A percentile compares a stretch with the other conserved stretches of the same genome.
phyloP scores from a whole-genome alignment of 179 eudicot genomes.

The Heliamphora pulchella region DNA sequence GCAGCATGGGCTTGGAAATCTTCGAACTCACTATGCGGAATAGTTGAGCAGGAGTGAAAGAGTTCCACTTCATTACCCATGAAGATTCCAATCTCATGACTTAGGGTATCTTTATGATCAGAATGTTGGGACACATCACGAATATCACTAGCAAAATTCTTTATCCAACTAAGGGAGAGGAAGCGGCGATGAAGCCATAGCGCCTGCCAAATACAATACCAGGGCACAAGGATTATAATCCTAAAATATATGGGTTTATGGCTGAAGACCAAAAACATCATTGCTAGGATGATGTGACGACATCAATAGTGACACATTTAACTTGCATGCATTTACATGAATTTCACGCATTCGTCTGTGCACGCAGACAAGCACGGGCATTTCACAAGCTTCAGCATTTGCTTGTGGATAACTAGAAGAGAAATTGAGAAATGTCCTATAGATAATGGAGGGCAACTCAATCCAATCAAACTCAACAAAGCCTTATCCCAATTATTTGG shows the following conservation, averaged over 20 bases:
- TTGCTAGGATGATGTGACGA: too few species aligned
- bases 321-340: background rate
- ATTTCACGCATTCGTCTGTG: background rate
- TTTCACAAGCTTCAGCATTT: background rate
- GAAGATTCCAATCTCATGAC: constrained; percentile 23
- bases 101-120: constrained; percentile 9
- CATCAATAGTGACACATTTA: background rate
- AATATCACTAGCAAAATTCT: constrained; percentile 31
- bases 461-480: too few species aligned
- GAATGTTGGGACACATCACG: constrained; percentile 10
- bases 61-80: constrained; percentile 40
- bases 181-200: constrained; percentile 89
- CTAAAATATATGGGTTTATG: background rate
- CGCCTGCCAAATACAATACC: constrained; percentile 43
- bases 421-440: background rate
- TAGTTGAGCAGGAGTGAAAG: constrained; percentile 39
- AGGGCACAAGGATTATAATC: background rate
- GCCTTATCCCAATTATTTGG: too few species aligned
- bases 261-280: background rate
- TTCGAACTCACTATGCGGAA: constrained; percentile 51
- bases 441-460: too few species aligned
- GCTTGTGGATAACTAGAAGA: background rate
- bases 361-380: background rate
- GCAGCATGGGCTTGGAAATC: constrained; percentile 64
- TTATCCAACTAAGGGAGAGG: constrained; percentile 56